These are phyloP conservation scores for Ogataea ganodermae DNA, from an alignment of 805 yeast genomes.

Conservation along the genomic window DNA sequence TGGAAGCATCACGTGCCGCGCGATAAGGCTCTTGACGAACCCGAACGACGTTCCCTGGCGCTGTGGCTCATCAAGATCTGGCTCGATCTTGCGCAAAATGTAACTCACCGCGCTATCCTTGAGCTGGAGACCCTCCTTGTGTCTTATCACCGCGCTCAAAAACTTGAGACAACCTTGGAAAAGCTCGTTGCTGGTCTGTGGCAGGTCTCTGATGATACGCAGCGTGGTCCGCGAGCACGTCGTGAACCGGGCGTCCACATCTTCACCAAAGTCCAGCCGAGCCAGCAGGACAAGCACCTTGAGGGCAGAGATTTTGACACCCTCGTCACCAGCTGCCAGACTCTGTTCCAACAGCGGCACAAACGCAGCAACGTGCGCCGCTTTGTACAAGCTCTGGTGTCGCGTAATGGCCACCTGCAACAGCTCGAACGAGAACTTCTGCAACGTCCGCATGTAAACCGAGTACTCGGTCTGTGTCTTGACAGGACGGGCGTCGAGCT, in stretches of 20 bases:
- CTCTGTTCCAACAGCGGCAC: conserved; percentile 69
- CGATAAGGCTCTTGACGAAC: conserved; percentile 75
- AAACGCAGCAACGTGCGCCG: conserved; percentile 66
- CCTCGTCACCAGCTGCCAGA: conserved; percentile 69
- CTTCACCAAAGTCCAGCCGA: conserved; percentile 62
- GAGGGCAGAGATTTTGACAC: conserved; percentile 68
- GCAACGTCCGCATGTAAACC: conserved; percentile 60
- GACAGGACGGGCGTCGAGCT: conserved; percentile 59
- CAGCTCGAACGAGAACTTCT: conserved; percentile 75
- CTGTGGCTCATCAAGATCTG: conserved; percentile 88
- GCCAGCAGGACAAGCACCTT: conserved; percentile 61
- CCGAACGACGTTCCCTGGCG: conserved; percentile 87
- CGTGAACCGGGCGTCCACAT: conserved; percentile 52
- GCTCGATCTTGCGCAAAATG: conserved; percentile 68
- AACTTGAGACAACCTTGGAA: conserved; percentile 80
- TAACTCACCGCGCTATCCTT: conserved; percentile 74
- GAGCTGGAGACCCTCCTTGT: conserved; percentile 62
- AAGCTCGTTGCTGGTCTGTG: conserved; percentile 74
- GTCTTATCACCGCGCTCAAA: conserved; percentile 70
- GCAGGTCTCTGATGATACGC: conserved; percentile 68
- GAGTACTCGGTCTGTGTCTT: conserved; percentile 58
- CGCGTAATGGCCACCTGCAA: conserved; percentile 69
- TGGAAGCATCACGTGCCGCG: conserved; percentile 73
- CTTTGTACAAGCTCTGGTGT: conserved; percentile 59
- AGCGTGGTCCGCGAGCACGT: conserved; percentile 61